Evolutionary conservation across 257 asterid genomes (phyloP).

Genomic region (Echium plantagineum): DNA sequence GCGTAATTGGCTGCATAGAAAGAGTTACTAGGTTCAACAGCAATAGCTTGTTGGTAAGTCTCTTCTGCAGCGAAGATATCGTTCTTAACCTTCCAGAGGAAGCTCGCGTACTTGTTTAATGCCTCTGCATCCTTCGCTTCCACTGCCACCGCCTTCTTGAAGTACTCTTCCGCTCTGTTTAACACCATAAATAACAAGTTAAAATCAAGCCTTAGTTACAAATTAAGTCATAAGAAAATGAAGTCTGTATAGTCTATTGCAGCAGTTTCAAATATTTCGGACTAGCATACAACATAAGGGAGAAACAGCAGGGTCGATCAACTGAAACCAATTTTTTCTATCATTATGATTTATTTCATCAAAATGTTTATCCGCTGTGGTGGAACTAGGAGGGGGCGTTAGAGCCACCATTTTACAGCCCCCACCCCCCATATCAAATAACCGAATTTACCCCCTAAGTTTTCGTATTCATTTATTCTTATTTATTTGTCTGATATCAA

Average conservation of each 20-base stretch:
- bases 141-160: slow-evolving; percentile 59
- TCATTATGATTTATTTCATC: too few species aligned
- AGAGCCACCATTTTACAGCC: too few species aligned
- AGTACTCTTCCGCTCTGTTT: slow-evolving; percentile 85
- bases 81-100: slow-evolving; percentile 72
- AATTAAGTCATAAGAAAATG: background rate
- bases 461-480: too few species aligned
- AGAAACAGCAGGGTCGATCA: too few species aligned
- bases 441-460: too few species aligned
- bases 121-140: slow-evolving; percentile 96
- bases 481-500: too few species aligned
- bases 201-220: slow-evolving; percentile 2
- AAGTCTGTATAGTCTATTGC: background rate
- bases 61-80: slow-evolving; percentile 91
- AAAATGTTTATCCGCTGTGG: too few species aligned
- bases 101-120: slow-evolving; percentile 68
- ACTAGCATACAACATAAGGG: too few species aligned
- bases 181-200: slow-evolving; percentile 7
- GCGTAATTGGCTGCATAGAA: slow-evolving; percentile 81
- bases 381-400: too few species aligned
- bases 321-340: too few species aligned
- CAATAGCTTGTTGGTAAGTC: slow-evolving; percentile 63
- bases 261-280: background rate
- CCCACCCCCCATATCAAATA: too few species aligned
- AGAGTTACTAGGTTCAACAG: slow-evolving; percentile 58